Conservation (phyloP, 2,329 filamentous ascomycete genomes). For the Alternaria atra region DNA sequence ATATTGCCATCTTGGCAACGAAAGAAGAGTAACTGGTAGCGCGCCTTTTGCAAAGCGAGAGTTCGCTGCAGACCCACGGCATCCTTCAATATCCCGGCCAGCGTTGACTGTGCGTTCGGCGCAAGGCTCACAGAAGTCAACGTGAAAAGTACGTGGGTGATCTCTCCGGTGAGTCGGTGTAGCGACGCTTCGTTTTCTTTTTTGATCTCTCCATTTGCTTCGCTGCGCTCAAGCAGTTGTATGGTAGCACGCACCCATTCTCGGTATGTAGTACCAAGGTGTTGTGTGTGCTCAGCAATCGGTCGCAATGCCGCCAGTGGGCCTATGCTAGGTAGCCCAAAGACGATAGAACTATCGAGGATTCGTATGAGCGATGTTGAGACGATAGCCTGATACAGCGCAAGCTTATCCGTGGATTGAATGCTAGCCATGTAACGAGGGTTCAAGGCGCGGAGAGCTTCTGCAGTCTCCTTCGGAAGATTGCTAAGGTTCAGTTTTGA, state of each 20-base stretch:
- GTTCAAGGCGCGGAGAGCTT: slow-evolving; percentile 27
- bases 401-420: slow-evolving; percentile 34
- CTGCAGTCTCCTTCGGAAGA: slow-evolving; percentile 27
- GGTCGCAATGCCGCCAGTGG: slow-evolving; percentile 27
- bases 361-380: slow-evolving; percentile 37
- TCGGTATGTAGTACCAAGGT: slow-evolving; percentile 25
- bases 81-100: slow-evolving; percentile 35
- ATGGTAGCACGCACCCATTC: slow-evolving; percentile 46
- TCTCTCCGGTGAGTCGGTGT: slow-evolving; percentile 28
- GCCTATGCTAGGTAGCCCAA: slow-evolving; percentile 39
- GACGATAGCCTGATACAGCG: slow-evolving; percentile 45
- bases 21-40: slow-evolving; percentile 40
- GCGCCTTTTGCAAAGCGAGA: slow-evolving; percentile 43
- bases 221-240: slow-evolving; percentile 33
- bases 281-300: slow-evolving; percentile 30
- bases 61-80: slow-evolving; percentile 39
- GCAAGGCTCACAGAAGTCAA: slow-evolving; percentile 35
- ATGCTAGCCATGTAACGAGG: slow-evolving; percentile 23
- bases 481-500: slow-evolving; percentile 58
- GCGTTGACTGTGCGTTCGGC: slow-evolving; percentile 22
- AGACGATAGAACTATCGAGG: slow-evolving; percentile 34
- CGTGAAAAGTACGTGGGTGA: slow-evolving; percentile 34
- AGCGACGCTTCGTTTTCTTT: slow-evolving; percentile 22
- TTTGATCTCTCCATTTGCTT: slow-evolving; percentile 15
- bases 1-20: slow-evolving; percentile 10